Evolutionary conservation across 2,329 filamentous ascomycete genomes (phyloP).

Genomic region (Penicillium italicum): DNA sequence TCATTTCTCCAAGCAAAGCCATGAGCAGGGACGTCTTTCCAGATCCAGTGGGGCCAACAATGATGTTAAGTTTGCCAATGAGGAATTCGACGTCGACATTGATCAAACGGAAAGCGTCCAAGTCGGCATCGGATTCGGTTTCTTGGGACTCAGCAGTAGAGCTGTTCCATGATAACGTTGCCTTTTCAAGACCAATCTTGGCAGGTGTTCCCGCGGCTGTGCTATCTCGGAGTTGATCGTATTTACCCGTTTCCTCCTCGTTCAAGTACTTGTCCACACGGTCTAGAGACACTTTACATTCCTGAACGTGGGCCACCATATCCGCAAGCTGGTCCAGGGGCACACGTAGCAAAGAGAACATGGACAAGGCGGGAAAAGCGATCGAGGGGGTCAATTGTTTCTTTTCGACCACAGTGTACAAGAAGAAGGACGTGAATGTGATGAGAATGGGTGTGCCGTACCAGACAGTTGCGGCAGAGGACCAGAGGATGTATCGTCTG

Average conservation of each 20-base stretch:
- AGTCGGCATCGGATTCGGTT: slow-evolving; percentile 58
- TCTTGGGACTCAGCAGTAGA: slow-evolving; percentile 52
- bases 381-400: slow-evolving; percentile 88
- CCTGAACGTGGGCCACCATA: slow-evolving; percentile 97
- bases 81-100: slow-evolving; percentile 79
- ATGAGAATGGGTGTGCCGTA: slow-evolving; percentile 93
- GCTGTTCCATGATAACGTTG: slow-evolving; percentile 85
- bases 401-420: slow-evolving; percentile 85
- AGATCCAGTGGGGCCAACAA: slow-evolving; percentile 87
- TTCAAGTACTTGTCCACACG: slow-evolving; percentile 91
- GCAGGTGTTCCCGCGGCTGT: slow-evolving; percentile 67
- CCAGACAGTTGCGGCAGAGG: slow-evolving; percentile 88
- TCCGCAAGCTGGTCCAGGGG: slow-evolving; percentile 94
- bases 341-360: slow-evolving; percentile 90
- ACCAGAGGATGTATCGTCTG: slow-evolving; percentile 85
- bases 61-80: slow-evolving; percentile 83
- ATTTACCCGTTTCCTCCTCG: slow-evolving; percentile 96
- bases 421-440: slow-evolving; percentile 91
- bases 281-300: slow-evolving; percentile 93
- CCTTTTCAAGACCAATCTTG: slow-evolving; percentile 78
- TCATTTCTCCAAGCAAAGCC: slow-evolving; percentile 97
- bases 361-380: slow-evolving; percentile 91
- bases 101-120: slow-evolving; percentile 76
- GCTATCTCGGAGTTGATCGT: slow-evolving; percentile 71
- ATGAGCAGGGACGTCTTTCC: slow-evolving; percentile 95